Base-by-base conservation (phyloP, 345 rosid genomes). In the Cochlearia excelsa region DNA sequence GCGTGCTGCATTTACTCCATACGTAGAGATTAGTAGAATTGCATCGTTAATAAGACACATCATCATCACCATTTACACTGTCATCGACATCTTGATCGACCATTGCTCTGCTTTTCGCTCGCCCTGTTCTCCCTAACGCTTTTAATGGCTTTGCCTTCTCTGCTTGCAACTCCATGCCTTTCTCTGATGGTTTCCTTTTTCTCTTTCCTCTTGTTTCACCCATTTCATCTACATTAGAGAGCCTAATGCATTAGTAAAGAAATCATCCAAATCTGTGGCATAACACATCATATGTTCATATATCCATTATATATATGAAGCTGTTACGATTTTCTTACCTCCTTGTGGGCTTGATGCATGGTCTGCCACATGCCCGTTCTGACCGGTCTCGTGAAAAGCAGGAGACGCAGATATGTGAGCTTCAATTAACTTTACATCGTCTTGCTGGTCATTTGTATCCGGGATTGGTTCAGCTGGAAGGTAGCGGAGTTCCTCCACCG, bases 381-480 rank as follows among this genome's bases (percentile, higher is more conserved):
- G 87, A 45, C 66, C 83, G 57, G 83, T 84, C 73, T 86, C 97
- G 39, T 85, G 95, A 3, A 86, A 94, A 61, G 80, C 74, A 27
- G 90, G 95, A 37, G 99, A 94, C 70, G 77, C 88, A 63, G 91
- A 87, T 59, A 75, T 75, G 71, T 78, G 90, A 51, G 79, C 64
- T 48, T 84, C 87, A 3, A 72, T 74, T 80, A 83, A 68, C 87
- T 87, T 94, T 2, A 78, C 74, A 65, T 79, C 79, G 54, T 82
- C 93, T 73, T 78, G 84, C 78, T 77, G 82, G 65, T 85, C 95
- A 6, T 71, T 80, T 76, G 74, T 63, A 72, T 87, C 95, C 4
- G 95, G 95, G 74, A 82, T 82, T 46, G 99, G 99, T 68, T 73
- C 67, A 50, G 92, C 92, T 61, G 95, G 99, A 83, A 93, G 81